phyloP scores from a whole-genome alignment of 2,329 filamentous ascomycete genomes.

The Sporothrix globosa region DNA sequence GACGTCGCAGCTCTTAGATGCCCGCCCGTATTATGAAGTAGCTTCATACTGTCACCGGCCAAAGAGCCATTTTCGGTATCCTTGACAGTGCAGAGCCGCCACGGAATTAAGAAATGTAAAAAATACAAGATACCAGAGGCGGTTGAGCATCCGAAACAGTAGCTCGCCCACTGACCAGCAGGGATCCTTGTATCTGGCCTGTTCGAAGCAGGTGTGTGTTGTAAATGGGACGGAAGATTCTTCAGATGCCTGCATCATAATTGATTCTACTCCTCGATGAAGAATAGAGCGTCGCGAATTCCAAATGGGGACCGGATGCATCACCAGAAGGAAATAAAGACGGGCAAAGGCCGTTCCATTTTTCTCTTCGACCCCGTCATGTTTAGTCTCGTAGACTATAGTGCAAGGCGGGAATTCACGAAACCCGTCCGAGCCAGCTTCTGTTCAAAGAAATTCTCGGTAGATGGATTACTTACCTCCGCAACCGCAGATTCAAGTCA shows the following conservation, averaged over 20 bases:
- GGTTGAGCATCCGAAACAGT: constrained; percentile 20
- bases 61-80: not conserved
- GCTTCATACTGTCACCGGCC: no score
- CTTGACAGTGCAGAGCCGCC: not conserved
- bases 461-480: no score
- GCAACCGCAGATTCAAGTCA: not conserved
- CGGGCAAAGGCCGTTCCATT: constrained; percentile 12
- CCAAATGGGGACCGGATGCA: not conserved
- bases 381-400: not conserved
- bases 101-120: not conserved
- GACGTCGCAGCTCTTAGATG: constrained; percentile 10
- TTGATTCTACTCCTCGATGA: no score
- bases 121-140: not conserved
- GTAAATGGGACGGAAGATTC: constrained; percentile 14
- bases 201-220: not conserved
- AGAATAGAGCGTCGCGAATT: not conserved
- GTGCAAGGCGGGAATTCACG: not conserved
- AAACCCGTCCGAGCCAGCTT: not conserved
- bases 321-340: not conserved
- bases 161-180: constrained; percentile 10
- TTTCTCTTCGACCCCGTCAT: not conserved
- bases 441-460: not conserved
- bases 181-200: constrained; percentile 8
- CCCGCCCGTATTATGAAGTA: not conserved
- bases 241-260: constrained; percentile 6